Conservation (phyloP, 768 basidiomycete genomes). For the Boletus rufocinnamomeus region DNA sequence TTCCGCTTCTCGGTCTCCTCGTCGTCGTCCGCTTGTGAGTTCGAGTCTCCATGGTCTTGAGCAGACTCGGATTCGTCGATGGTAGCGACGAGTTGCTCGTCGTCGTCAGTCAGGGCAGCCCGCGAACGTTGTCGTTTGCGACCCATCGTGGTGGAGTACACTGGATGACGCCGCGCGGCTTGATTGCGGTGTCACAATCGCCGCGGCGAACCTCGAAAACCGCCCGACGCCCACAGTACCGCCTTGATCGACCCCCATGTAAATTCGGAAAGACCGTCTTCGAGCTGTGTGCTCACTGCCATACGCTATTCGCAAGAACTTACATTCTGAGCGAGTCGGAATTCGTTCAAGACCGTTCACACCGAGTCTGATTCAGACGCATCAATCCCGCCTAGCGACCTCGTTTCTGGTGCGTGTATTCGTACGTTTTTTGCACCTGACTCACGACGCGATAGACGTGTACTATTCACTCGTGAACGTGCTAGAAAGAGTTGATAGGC, state of each 20-base stretch:
- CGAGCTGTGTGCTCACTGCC: slow-evolving; percentile 1
- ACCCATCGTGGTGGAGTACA: slow-evolving; percentile 24
- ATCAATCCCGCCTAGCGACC: neutral
- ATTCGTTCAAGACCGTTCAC: neutral
- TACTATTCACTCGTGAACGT: neutral
- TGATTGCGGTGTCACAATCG: slow-evolving; percentile 6
- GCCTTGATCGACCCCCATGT: neutral
- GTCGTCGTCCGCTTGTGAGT: slow-evolving; percentile 1
- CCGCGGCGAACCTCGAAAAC: neutral
- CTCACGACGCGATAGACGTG: neutral
- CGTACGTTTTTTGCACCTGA: neutral
- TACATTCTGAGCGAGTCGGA: neutral
- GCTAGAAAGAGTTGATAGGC: neutral
- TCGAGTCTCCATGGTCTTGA: slow-evolving; percentile 5
- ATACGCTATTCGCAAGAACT: neutral
- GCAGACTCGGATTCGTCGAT: slow-evolving; percentile 16
- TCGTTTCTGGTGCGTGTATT: neutral
- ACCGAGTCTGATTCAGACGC: neutral
- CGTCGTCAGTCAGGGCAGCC: slow-evolving; percentile 35
- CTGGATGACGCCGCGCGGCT: slow-evolving; percentile 10
- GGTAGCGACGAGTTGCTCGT: slow-evolving; percentile 24
- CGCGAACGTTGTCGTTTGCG: slow-evolving; percentile 55
- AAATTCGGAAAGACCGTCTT: neutral
- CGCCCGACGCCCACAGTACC: too few relatives aligned
- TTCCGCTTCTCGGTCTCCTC: slow-evolving; percentile 34